These are phyloP conservation scores for Pyrenochaeta sp. DNA, from an alignment of 2,329 filamentous ascomycete species.

Conservation along the genomic window DNA sequence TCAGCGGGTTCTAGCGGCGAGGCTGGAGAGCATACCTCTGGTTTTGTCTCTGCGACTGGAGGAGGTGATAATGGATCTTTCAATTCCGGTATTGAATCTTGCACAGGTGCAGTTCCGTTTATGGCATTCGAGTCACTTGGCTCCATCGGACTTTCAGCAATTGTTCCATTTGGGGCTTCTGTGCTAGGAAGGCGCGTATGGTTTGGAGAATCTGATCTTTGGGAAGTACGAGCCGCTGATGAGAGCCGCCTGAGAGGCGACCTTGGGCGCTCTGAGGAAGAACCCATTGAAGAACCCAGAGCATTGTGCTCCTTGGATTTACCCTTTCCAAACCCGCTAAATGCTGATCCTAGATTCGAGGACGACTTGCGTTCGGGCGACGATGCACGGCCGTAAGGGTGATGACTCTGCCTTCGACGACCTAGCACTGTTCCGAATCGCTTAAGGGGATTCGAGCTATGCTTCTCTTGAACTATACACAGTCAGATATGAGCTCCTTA, in stretches of 20 bases:
- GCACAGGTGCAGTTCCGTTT: conserved; percentile 39
- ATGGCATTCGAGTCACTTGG: conserved; percentile 29
- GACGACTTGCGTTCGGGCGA: conserved; percentile 63
- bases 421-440: conserved; percentile 53
- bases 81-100: conserved; percentile 47
- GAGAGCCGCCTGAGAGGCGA: conserved; percentile 45
- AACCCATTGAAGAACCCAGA: conserved; percentile 48
- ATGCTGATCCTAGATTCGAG: conserved; percentile 64
- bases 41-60: conserved; percentile 25
- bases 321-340: conserved; percentile 70
- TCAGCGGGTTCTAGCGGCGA: conserved; percentile 3
- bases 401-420: conserved; percentile 48
- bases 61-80: conserved; percentile 48
- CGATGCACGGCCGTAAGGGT: conserved; percentile 48
- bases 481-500: conserved; percentile 19
- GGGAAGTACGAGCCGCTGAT: conserved; percentile 37
- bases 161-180: conserved; percentile 45
- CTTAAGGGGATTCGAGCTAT: conserved; percentile 50
- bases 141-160: conserved; percentile 27
- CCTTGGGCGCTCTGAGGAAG: conserved; percentile 40
- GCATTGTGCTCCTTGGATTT: conserved; percentile 69
- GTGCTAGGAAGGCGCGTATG: conserved; percentile 36
- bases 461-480: conserved; percentile 44
- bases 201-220: conserved; percentile 45
- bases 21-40: conserved; percentile 33